phyloP scores from a whole-genome alignment of 164 flowering plant genomes.

The Annona cherimola region DNA sequence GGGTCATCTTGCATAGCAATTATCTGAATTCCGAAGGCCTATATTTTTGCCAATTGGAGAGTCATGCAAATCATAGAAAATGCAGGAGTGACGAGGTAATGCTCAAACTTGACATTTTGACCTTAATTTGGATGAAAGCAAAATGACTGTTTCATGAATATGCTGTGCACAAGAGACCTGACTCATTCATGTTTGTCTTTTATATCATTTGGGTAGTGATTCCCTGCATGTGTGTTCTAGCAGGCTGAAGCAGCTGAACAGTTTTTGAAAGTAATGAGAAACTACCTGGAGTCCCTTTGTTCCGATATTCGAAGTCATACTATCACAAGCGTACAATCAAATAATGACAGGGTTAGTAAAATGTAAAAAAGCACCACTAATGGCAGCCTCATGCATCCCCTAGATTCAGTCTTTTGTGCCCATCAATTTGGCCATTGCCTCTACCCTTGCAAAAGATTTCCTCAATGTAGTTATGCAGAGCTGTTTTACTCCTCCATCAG shows the following conservation, averaged over 20 bases:
- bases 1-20: no score
- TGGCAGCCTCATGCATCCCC: neutral
- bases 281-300: slow-evolving; percentile 80
- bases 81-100: no score
- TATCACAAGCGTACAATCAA: slow-evolving; percentile 84
- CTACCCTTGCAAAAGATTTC: neutral
- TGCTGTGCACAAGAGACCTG: no score
- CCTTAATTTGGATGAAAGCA: no score
- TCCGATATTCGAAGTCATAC: slow-evolving; percentile 67
- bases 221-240: slow-evolving; percentile 4
- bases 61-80: no score
- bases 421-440: neutral
- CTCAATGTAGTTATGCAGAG: neutral
- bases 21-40: no score
- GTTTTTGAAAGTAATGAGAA: slow-evolving; percentile 59
- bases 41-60: no score
- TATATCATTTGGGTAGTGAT: neutral
- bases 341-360: slow-evolving; percentile 70
- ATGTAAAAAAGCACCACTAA: neutral
- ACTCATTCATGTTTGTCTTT: neutral
- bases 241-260: slow-evolving; percentile 79
- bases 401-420: neutral
- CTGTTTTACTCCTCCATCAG: slow-evolving; percentile 25
- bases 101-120: no score
- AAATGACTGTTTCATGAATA: no score